Conservation (phyloP, 139 green algal species). For the Eudorina sp. region DNA sequence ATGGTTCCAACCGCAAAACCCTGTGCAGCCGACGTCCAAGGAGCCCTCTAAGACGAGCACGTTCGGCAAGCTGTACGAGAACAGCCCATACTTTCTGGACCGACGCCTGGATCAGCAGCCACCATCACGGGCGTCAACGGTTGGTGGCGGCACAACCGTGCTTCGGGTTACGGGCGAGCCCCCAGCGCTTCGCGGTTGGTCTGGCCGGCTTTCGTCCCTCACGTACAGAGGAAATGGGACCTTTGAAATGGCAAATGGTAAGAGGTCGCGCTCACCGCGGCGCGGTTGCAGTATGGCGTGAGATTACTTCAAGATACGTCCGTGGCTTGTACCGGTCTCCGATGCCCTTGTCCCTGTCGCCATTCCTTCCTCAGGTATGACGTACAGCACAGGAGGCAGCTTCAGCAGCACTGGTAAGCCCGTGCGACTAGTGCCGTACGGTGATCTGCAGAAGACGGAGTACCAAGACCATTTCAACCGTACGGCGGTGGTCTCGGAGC, state of each 20-base stretch:
- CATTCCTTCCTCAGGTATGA: background rate
- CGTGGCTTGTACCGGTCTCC: too few relatives aligned
- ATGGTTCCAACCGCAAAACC: too few relatives aligned
- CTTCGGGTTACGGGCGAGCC: background rate
- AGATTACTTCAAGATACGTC: too few relatives aligned
- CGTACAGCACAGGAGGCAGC: conserved; percentile 18
- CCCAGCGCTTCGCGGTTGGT: background rate
- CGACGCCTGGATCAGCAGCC: background rate
- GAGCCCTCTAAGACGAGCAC: conserved; percentile 33
- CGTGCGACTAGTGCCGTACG: conserved; percentile 34
- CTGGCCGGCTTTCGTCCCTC: background rate
- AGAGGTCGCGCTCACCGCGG: background rate
- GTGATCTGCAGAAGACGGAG: conserved; percentile 23
- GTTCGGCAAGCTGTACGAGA: conserved; percentile 37
- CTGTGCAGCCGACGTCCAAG: background rate
- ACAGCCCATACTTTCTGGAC: conserved; percentile 44
- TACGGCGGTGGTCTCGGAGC: background rate
- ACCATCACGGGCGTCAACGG: background rate
- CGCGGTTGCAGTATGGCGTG: too few relatives aligned
- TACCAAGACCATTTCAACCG: conserved; percentile 40
- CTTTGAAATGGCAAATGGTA: conserved; percentile 35
- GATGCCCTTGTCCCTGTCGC: background rate
- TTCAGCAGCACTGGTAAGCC: background rate
- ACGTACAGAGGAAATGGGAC: conserved; percentile 27
- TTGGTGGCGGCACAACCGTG: background rate